Percentiles rank a stretch among this genome's conserved stretches.
These are phyloP conservation scores for Colletotrichum tanaceti DNA, from an alignment of 2,329 filamentous ascomycete species.

Conservation along the genomic window DNA sequence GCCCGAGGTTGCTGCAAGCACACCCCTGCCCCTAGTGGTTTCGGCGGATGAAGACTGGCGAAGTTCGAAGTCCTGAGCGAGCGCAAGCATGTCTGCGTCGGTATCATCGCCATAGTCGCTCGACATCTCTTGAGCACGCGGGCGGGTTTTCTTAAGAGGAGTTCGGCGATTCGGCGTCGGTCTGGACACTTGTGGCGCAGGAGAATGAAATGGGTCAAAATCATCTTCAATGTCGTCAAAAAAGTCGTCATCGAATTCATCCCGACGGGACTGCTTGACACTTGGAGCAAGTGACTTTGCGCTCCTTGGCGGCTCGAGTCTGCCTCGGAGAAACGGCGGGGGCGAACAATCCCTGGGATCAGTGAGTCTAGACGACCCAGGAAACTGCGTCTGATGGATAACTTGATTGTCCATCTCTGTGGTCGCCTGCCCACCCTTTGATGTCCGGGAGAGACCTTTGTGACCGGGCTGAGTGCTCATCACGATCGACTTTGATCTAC, in stretches of 20 bases:
- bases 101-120: slow-evolving; percentile 62
- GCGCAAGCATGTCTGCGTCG: slow-evolving; percentile 63
- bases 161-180: slow-evolving; percentile 20
- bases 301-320: not conserved
- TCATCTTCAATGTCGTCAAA: slow-evolving; percentile 45
- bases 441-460: slow-evolving; percentile 37
- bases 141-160: slow-evolving; percentile 24
- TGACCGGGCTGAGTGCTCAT: slow-evolving; percentile 44
- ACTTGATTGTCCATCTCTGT: slow-evolving; percentile 58
- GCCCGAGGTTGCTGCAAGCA: slow-evolving; percentile 62
- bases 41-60: slow-evolving; percentile 51
- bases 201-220: slow-evolving; percentile 19
- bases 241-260: slow-evolving; percentile 51
- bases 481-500: slow-evolving; percentile 44
- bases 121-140: slow-evolving; percentile 50
- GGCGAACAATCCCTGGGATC: slow-evolving; percentile 34
- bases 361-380: slow-evolving; percentile 42
- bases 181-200: slow-evolving; percentile 16
- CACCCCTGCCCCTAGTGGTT: slow-evolving; percentile 47
- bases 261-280: slow-evolving; percentile 1
- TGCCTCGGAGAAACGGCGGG: slow-evolving; percentile 42
- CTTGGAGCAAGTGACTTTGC: slow-evolving; percentile 3
- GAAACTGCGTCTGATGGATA: slow-evolving; percentile 64
- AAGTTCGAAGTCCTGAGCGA: slow-evolving; percentile 63
- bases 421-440: slow-evolving; percentile 23